Base-by-base conservation (phyloP, 1,284 basidiomycete species). In the Serendipita sp. region DNA sequence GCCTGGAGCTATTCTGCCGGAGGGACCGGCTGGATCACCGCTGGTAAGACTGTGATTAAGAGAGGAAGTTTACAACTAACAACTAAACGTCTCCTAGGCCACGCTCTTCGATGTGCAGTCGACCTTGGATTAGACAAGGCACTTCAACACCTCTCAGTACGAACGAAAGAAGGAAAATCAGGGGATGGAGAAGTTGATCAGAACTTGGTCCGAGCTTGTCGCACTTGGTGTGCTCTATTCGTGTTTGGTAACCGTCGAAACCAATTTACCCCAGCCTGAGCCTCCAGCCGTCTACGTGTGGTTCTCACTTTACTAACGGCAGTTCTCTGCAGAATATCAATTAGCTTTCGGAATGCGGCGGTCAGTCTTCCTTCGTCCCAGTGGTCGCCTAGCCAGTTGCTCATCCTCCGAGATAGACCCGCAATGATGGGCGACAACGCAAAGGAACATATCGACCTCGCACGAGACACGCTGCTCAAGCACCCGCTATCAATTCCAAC, bases 371-470 rank as follows among this genome's bases (percentile, higher is more conserved):
- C 26, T 58, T 49, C 17, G 22, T 22, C n/a, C 5, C 8, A 26
- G 53, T 35, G 22, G 53, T 58, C 32, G 53, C 30, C 26, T 34
- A n/a, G n/a, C 17, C 34, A 4, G 43, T 17, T 44, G 17, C 44
- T 60, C 29, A 26, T 29, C 17, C 26, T 6, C 43, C 22, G 32
- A n/a, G 47, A 10, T 22, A 66, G 67, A 13, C 66, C 67, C 2
- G 67, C 67, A 17, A 68, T 67, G 67, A 68, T 68, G 65, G 67
- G 67, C 15, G 67, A 67, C 44, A 65, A 63, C 29, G 64, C 66
- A 22, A 58, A 58, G 32, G 53, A 58, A 32, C 26, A 64, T 65
- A 30, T 61, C 55, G 2, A 62, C 62, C 32, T 58, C 5, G 67
- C 67, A 2, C 61, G 67, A 42, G 60, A 65, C 41, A 65, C 65